A percentile compares a stretch with the other conserved stretches of the same genome.
These are phyloP conservation scores for Auricularia cornea DNA, from an alignment of 768 basidiomycete genomes.

Conservation along the genomic window DNA sequence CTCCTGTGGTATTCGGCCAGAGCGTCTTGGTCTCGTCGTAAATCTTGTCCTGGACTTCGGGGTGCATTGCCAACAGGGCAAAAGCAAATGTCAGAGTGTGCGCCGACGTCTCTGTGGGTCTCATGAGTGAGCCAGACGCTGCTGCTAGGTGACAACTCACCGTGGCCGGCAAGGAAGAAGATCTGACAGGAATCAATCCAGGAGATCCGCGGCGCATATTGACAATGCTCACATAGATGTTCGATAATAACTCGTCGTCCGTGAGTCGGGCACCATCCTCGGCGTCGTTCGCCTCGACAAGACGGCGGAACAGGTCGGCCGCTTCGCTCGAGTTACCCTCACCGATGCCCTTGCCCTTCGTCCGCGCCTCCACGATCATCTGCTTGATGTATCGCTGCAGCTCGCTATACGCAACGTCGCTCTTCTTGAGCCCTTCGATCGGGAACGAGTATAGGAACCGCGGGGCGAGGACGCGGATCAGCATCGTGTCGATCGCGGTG, in stretches of 20 bases:
- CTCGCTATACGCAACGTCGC: conserved; percentile 27
- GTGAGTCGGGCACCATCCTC: conserved; percentile 27
- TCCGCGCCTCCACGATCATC: conserved; percentile 30
- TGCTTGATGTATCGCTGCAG: conserved; percentile 34
- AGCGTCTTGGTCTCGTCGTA: conserved; percentile 31
- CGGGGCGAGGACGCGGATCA: conserved; percentile 19
- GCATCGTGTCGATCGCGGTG: conserved; percentile 25
- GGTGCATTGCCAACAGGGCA: conserved; percentile 39
- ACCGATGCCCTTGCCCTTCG: background rate
- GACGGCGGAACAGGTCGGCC: conserved; percentile 34
- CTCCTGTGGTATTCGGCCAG: conserved; percentile 27
- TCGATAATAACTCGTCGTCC: conserved; percentile 39
- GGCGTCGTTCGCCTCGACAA: conserved; percentile 38
- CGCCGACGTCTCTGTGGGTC: conserved; percentile 37
- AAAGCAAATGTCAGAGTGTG: conserved; percentile 37
- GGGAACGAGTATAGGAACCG: conserved; percentile 8
- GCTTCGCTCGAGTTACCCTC: conserved; percentile 5
- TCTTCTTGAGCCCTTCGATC: conserved; percentile 31
- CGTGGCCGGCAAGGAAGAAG: conserved; percentile 43
- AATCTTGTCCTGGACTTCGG: conserved; percentile 39
- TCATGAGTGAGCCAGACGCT: background rate
- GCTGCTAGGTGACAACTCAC: conserved; percentile 16
- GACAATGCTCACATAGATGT: conserved; percentile 40
- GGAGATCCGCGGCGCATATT: too few species aligned
- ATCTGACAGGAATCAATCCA: too few species aligned